Evolutionary conservation across 2,329 filamentous ascomycete species (phyloP), one percentile per base, ranked within the genome.

Genomic region (Cercospora sojina): DNA sequence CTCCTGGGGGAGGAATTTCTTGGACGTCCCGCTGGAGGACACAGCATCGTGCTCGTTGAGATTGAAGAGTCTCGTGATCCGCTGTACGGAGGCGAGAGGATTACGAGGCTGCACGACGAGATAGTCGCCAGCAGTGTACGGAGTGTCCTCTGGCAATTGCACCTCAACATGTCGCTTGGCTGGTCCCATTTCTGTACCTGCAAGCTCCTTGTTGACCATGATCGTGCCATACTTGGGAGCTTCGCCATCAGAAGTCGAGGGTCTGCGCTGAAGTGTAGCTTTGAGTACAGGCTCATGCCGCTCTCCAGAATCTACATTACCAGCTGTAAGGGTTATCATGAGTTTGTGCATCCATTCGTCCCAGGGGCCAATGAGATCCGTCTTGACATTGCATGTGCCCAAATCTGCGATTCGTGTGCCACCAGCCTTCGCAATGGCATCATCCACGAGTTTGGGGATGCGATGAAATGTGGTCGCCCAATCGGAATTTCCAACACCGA

Each of bases 71-170:
- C 79, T 79, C 78, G 92, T 85, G 0, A 85, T 88, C 7, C 89
- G 83, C 3, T 82, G 81, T 3, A 93, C 84, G 9, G 81, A 86
- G 27, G 83, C 78, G 56, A 83, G 82, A 1, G 87, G 85, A 76
- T 80, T 0, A 90, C 25, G 41, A 2, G 64, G 90, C 35, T 66
- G 63, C 7, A 72, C 62, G 1, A 66, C 69, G 6, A 72, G 60
- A 18, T 72, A 71, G 60, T 72, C 70, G 12, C 91, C 91, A 1
- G 88, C 85, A 41, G 85, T 83, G 77, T 93, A 93, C 0, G 82
- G 83, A 80, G 86, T 77, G 12, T 75, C 79, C 1, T 77, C 77
- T 0, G 80, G 79, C 2, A 82, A 71, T 53, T 77, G 75, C 63
- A 82, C 76, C 59, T 81, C 78, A 29, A 82, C 77, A 65, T 81